phyloP scores from a whole-genome alignment of 106 monocot genomes.

The Narthecium ossifragum region DNA sequence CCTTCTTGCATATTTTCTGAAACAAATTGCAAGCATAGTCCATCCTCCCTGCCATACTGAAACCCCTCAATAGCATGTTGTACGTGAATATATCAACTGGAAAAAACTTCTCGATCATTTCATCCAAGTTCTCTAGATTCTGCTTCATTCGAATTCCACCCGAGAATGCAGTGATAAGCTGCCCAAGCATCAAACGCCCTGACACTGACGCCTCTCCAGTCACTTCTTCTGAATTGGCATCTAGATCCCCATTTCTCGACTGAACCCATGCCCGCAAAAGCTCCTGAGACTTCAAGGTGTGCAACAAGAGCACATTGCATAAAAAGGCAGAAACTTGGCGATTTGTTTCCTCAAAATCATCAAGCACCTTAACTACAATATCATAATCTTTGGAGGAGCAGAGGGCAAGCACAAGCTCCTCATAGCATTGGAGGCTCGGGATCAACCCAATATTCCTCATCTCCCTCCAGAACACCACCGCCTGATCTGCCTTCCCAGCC shows the following conservation, averaged over 20 bases:
- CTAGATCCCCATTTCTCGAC: constrained; percentile 2
- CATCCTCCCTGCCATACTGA: constrained; percentile 57
- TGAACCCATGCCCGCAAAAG: constrained; percentile 47
- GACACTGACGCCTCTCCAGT: constrained; percentile 2
- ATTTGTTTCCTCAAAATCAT: constrained; percentile 62
- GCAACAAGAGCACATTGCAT: constrained; percentile 71
- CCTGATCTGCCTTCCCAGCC: constrained; percentile 46
- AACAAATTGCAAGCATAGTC: constrained; percentile 64
- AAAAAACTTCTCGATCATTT: constrained; percentile 53
- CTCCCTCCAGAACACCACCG: constrained; percentile 67
- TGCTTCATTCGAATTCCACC: constrained; percentile 45
- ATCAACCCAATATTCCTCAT: constrained; percentile 53
- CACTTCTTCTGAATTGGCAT: not conserved
- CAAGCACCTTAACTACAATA: constrained; percentile 40
- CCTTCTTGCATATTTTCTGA: constrained; percentile 49
- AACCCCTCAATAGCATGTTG: constrained; percentile 60
- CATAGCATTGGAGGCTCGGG: constrained; percentile 72
- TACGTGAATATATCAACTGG: constrained; percentile 75
- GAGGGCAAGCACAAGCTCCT: constrained; percentile 64
- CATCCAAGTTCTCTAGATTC: constrained; percentile 46
- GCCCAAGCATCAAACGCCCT: constrained; percentile 26
- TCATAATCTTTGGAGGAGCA: constrained; percentile 39
- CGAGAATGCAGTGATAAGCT: constrained; percentile 58
- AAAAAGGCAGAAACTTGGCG: constrained; percentile 69
- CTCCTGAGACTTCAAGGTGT: constrained; percentile 51